Percentiles rank a stretch among this genome's conserved stretches.
Evolutionary conservation across 768 basidiomycete genomes (phyloP).

Genomic region (Cystofilobasidium capitatum): DNA sequence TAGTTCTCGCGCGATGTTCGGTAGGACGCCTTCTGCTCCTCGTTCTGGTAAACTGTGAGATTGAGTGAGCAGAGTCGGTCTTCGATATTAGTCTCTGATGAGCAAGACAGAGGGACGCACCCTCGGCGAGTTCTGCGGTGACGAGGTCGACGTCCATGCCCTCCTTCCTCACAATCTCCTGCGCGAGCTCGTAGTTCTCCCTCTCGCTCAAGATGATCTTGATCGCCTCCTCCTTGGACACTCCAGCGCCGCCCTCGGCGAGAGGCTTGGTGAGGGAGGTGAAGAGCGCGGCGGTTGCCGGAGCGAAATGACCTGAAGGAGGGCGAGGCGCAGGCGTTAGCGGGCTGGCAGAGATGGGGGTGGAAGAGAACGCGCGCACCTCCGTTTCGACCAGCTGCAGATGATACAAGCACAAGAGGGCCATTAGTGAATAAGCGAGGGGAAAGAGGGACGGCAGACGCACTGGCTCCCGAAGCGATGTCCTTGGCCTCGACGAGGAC

Average conservation of each 20-base stretch:
- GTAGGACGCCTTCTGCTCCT: not conserved
- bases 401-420: not conserved
- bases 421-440: not conserved
- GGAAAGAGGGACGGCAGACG: not conserved
- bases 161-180: slow-evolving; percentile 17
- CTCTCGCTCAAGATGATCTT: slow-evolving; percentile 13
- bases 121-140: slow-evolving; percentile 5
- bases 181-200: slow-evolving; percentile 21
- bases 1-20: not conserved
- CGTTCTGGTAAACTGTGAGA: slow-evolving; percentile 1
- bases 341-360: not conserved
- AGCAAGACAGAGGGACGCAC: not conserved
- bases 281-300: slow-evolving; percentile 17
- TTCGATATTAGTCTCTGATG: not conserved
- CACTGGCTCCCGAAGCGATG: slow-evolving; percentile 25
- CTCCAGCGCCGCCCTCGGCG: slow-evolving; percentile 17
- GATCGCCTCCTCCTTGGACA: slow-evolving; percentile 10
- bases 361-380: not conserved
- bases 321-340: not conserved
- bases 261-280: slow-evolving; percentile 7
- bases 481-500: slow-evolving; percentile 26
- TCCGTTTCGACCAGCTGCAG: not conserved
- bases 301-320: slow-evolving; percentile 14
- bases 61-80: not conserved
- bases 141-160: slow-evolving; percentile 16